These are phyloP conservation scores for Amanita thiersii DNA, from an alignment of 768 basidiomycete genomes.

Conservation along the genomic window DNA sequence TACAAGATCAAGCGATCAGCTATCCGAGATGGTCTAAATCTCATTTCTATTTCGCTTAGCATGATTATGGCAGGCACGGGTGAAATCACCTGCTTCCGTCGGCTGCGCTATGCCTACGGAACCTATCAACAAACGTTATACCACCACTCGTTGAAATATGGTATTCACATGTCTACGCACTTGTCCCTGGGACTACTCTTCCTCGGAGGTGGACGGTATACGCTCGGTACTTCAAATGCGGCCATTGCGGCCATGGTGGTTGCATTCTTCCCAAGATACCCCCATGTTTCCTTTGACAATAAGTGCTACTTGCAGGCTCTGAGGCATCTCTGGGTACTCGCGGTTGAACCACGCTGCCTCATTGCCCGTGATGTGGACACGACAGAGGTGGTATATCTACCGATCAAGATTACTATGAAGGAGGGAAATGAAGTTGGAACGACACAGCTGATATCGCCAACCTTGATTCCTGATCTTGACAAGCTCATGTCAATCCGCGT, in stretches of 20 bases:
- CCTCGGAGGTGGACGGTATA: slow-evolving; percentile 88
- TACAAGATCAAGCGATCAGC: slow-evolving; percentile 84
- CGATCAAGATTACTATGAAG: slow-evolving; percentile 76
- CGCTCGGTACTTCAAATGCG: slow-evolving; percentile 85
- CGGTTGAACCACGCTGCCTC: slow-evolving; percentile 89
- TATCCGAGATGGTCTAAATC: slow-evolving; percentile 78
- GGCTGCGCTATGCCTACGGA: slow-evolving; percentile 85
- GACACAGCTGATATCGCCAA: slow-evolving; percentile 83
- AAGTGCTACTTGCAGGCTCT: slow-evolving; percentile 87
- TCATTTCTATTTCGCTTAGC: slow-evolving; percentile 79
- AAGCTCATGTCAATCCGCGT: slow-evolving; percentile 75
- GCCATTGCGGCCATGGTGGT: slow-evolving; percentile 86
- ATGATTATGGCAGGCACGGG: slow-evolving; percentile 98
- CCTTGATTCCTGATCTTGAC: slow-evolving; percentile 85
- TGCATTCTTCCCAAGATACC: slow-evolving; percentile 89
- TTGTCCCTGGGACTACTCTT: slow-evolving; percentile 88
- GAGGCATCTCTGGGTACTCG: slow-evolving; percentile 93
- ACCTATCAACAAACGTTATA: slow-evolving; percentile 62
- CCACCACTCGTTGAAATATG: slow-evolving; percentile 70
- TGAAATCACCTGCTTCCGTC: slow-evolving; percentile 80
- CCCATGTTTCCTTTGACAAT: slow-evolving; percentile 76
- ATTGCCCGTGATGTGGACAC: slow-evolving; percentile 91
- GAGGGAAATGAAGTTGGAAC: slow-evolving; percentile 58
- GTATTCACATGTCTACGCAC: slow-evolving; percentile 84
- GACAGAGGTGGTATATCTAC: slow-evolving; percentile 84